These are phyloP conservation scores for Mallotus japonicus DNA, from an alignment of 441 rosid genomes.

Conservation along the genomic window DNA sequence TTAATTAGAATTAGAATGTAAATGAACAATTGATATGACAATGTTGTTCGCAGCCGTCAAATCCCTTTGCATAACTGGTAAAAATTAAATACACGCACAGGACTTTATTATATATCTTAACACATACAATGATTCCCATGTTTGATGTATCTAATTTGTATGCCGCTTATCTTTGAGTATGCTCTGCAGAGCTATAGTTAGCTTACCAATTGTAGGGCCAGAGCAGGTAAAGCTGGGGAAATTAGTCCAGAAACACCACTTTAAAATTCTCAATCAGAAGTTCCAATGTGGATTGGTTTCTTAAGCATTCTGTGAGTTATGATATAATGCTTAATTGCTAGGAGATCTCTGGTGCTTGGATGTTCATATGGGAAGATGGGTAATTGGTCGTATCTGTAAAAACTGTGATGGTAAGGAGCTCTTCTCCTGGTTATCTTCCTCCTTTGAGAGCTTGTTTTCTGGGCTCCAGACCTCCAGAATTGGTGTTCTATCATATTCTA, in stretches of 20 bases:
- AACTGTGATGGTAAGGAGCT: not conserved
- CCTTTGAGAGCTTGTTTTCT: not conserved
- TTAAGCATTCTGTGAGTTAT: not conserved
- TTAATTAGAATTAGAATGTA: not conserved
- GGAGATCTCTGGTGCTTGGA: not conserved
- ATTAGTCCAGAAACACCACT: not conserved
- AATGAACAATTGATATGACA: too few species aligned
- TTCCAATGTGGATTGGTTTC: not conserved
- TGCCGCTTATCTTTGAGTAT: not conserved
- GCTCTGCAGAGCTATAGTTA: not conserved
- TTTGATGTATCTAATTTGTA: not conserved
- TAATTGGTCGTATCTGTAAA: not conserved
- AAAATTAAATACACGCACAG: not conserved
- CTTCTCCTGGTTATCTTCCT: not conserved
- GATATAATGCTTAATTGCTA: not conserved
- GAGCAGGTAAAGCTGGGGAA: not conserved
- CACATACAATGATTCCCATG: not conserved
- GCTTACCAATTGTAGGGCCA: too few species aligned
- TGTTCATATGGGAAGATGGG: not conserved
- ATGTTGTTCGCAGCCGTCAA: not conserved
- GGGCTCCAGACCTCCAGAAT: not conserved
- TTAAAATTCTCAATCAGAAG: not conserved
- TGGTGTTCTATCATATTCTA: too few species aligned
- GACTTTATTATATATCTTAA: not conserved
- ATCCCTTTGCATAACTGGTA: not conserved